These are phyloP conservation scores for Xylaria curta DNA, from an alignment of 495 filamentous ascomycete species.

Conservation along the genomic window DNA sequence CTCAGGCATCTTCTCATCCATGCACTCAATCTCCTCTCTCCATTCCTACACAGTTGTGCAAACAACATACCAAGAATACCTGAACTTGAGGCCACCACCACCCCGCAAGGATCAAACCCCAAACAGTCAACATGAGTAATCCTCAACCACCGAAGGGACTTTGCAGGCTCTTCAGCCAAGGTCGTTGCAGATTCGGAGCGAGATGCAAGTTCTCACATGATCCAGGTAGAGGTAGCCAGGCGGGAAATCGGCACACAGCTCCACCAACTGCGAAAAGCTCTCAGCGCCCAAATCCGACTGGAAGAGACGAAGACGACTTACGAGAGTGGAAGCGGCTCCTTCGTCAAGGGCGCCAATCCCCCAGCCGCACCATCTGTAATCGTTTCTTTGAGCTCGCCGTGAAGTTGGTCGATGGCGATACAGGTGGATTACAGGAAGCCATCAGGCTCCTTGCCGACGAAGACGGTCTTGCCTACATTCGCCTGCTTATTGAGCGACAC, in stretches of 20 bases:
- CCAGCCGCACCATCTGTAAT: conserved; percentile 17
- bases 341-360: conserved; percentile 25
- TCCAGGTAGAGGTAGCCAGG: neutral
- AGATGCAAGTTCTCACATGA: conserved; percentile 36
- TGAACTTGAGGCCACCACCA: neutral
- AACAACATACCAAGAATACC: neutral
- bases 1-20: neutral
- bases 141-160: neutral
- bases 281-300: conserved; percentile 10
- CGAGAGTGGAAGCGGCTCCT: conserved; percentile 40
- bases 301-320: conserved; percentile 30
- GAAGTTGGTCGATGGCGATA: conserved; percentile 44
- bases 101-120: neutral
- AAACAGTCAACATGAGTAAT: conserved; percentile 9
- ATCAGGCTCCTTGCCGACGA: conserved; percentile 45
- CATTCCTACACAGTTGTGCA: neutral
- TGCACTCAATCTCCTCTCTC: neutral
- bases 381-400: conserved; percentile 44
- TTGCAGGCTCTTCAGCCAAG: conserved; percentile 19
- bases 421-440: conserved; percentile 41
- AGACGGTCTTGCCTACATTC: conserved; percentile 43
- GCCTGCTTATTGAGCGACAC: conserved; percentile 40
- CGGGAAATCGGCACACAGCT: neutral
- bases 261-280: conserved; percentile 10
- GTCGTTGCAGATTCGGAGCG: conserved; percentile 30